phyloP scores from a whole-genome alignment of 148 eudicot species.

The Spergularia bocconei region DNA sequence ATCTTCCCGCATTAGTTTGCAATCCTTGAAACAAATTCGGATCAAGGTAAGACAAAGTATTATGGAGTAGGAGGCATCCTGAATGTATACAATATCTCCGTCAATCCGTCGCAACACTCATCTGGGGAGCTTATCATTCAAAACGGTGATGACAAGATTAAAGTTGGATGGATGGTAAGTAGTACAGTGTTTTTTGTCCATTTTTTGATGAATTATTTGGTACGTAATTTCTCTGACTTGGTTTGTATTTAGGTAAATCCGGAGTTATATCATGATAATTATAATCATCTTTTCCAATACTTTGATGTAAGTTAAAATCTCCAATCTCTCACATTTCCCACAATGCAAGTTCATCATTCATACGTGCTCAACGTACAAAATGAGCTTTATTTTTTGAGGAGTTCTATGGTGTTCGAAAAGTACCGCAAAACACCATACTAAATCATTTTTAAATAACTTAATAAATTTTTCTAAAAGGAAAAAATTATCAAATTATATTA shows the following conservation, averaged over 20 bases:
- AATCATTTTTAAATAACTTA: too few relatives aligned
- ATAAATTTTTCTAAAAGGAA: too few relatives aligned
- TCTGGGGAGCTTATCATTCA: not conserved
- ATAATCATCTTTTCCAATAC: not conserved
- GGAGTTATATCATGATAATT: not conserved
- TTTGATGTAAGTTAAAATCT: not conserved
- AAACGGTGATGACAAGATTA: constrained; percentile 8
- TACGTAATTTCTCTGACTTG: too few relatives aligned
- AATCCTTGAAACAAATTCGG: not conserved
- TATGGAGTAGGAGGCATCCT: not conserved
- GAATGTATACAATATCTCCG: not conserved
- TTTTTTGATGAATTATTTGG: too few relatives aligned
- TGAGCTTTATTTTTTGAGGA: too few relatives aligned
- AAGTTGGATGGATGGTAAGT: constrained; percentile 21
- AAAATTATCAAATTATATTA: too few relatives aligned
- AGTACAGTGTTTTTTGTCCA: too few relatives aligned
- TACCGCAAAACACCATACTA: too few relatives aligned
- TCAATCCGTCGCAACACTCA: constrained; percentile 11
- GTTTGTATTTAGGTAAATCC: constrained; percentile 4
- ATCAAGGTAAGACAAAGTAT: not conserved
- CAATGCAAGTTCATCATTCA: too few relatives aligned
- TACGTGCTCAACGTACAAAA: too few relatives aligned
- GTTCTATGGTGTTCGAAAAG: too few relatives aligned
- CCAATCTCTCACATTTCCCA: too few relatives aligned
- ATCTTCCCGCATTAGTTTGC: not conserved